Evolutionary conservation across 345 rosid genomes (phyloP).

Genomic region (Leavenworthia alabamica): DNA sequence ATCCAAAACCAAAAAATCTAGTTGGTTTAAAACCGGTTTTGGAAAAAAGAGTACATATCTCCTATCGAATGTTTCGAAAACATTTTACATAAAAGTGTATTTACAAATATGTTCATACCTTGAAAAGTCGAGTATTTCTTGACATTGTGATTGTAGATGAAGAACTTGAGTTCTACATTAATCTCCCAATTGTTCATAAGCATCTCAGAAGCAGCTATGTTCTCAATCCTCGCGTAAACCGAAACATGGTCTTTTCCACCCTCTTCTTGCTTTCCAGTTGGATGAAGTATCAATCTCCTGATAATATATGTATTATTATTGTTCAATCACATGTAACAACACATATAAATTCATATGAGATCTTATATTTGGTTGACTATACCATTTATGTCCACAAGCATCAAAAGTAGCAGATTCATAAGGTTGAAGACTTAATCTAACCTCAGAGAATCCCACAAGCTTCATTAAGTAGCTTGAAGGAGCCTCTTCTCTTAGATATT

Average conservation of each 20-base stretch:
- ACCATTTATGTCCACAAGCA: not conserved
- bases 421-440: not conserved
- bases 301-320: too few species aligned
- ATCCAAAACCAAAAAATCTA: too few species aligned
- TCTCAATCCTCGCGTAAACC: not conserved
- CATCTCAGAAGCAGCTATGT: not conserved
- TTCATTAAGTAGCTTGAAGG: conserved; percentile 13
- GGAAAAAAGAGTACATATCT: too few species aligned
- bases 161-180: conserved; percentile 8
- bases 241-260: conserved; percentile 5
- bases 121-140: not conserved
- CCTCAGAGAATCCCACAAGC: conserved; percentile 4
- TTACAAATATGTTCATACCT: not conserved
- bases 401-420: conserved; percentile 4
- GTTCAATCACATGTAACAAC: too few species aligned
- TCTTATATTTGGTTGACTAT: not conserved
- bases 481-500: not conserved
- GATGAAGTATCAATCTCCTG: conserved; percentile 5
- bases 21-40: too few species aligned
- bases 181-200: conserved; percentile 10
- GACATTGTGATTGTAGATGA: not conserved
- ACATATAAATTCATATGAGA: not conserved
- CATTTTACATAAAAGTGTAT: not conserved
- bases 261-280: not conserved
- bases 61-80: too few species aligned